Conservation (phyloP, 2,329 filamentous ascomycete species). For the Xylaria polymorpha region DNA sequence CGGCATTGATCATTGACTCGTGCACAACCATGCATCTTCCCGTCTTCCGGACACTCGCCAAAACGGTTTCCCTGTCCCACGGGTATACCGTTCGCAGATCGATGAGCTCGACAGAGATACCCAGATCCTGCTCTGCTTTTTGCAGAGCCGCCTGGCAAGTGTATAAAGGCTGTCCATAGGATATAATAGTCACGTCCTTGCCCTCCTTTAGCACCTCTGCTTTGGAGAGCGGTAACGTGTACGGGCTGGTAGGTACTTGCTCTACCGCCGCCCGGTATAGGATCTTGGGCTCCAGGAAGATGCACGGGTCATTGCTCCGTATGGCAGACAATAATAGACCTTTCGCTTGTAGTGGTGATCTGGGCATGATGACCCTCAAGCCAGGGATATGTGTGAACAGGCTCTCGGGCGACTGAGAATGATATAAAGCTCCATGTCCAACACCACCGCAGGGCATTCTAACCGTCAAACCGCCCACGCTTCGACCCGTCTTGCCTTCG, state of each 20-base stretch:
- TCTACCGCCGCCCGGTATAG: conserved; percentile 92
- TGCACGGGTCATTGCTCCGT: conserved; percentile 83
- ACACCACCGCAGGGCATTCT: conserved; percentile 92
- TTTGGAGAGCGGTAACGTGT: conserved; percentile 85
- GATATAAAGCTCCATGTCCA: conserved; percentile 87
- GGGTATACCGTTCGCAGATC: conserved; percentile 90
- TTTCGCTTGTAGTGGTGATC: conserved; percentile 89
- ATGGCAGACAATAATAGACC: conserved; percentile 83
- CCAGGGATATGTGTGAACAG: conserved; percentile 91
- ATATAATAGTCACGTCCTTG: conserved; percentile 83
- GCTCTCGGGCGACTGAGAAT: conserved; percentile 89
- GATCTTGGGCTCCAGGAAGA: conserved; percentile 96
- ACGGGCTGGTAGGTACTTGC: conserved; percentile 84
- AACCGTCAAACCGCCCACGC: conserved; percentile 83
- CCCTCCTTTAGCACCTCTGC: conserved; percentile 86
- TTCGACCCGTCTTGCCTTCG: conserved; percentile 67
- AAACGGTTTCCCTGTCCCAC: conserved; percentile 85
- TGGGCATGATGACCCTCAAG: conserved; percentile 84
- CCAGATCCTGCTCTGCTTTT: conserved; percentile 79
- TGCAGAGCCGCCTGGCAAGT: conserved; percentile 81
- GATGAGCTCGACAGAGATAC: conserved; percentile 83
- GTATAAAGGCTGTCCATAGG: conserved; percentile 91
- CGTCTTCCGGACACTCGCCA: conserved; percentile 87
- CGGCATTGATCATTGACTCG: conserved; percentile 90
- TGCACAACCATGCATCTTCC: conserved; percentile 89